These are phyloP conservation scores for Mycena indigotica DNA, from an alignment of 768 basidiomycete species.

Conservation along the genomic window DNA sequence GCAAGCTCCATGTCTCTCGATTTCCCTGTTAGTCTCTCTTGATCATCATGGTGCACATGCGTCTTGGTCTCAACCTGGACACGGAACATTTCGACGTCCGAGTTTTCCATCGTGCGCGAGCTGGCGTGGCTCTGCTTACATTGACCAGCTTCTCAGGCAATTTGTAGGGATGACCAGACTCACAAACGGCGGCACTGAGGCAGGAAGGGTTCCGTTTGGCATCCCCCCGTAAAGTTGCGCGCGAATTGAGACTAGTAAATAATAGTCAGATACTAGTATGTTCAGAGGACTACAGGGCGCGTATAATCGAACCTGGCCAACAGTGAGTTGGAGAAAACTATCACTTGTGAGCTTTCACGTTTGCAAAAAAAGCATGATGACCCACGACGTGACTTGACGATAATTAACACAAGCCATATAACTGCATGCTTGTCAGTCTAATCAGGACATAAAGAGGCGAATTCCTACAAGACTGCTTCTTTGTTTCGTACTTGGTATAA, in stretches of 20 bases:
- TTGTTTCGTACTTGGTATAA: neutral
- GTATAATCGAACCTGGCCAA: neutral
- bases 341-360: neutral
- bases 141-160: too few species aligned
- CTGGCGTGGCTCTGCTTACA: too few species aligned
- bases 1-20: too few species aligned
- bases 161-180: too few species aligned
- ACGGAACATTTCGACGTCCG: too few species aligned
- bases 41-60: too few species aligned
- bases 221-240: neutral
- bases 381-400: neutral
- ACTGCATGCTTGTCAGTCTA: neutral
- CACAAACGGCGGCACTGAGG: too few species aligned
- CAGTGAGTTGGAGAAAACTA: neutral
- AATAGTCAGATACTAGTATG: neutral
- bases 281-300: neutral
- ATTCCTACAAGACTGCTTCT: neutral
- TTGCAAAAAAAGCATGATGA: neutral
- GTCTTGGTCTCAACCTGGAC: too few species aligned
- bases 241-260: neutral
- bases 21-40: too few species aligned
- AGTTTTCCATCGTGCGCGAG: too few species aligned
- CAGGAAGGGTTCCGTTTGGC: too few species aligned
- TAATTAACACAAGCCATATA: neutral
- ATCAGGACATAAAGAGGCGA: neutral